phyloP scores from a whole-genome alignment of 2,329 filamentous ascomycete species.

The Sclerotinia spermophila region DNA sequence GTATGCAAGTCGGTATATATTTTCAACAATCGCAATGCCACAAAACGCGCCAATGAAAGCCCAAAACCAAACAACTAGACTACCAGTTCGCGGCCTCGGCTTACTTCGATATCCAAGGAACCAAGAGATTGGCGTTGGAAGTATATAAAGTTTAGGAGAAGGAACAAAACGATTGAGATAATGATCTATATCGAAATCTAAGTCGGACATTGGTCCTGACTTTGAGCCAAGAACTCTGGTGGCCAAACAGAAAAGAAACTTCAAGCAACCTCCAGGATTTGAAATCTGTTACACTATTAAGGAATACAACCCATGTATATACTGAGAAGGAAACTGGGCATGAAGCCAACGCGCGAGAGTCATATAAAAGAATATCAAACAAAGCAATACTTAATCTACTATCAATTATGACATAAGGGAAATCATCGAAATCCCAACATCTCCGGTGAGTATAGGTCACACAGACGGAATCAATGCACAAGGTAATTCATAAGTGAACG shows the following conservation, averaged over 20 bases:
- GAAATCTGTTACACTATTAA: neutral
- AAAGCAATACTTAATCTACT: neutral
- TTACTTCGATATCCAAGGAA: slow-evolving; percentile 62
- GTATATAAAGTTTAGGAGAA: slow-evolving; percentile 55
- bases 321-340: neutral
- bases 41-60: slow-evolving; percentile 62
- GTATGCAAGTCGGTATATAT: slow-evolving; percentile 49
- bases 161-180: slow-evolving; percentile 70
- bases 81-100: slow-evolving; percentile 45
- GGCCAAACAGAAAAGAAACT: neutral
- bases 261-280: neutral
- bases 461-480: neutral
- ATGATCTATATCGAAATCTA: slow-evolving; percentile 68
- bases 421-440: slow-evolving; percentile 1
- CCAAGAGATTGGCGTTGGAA: slow-evolving; percentile 64
- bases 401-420: slow-evolving; percentile 11
- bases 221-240: neutral
- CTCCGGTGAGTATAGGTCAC: neutral
- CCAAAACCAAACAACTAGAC: slow-evolving; percentile 57
- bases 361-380: neutral
- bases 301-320: neutral
- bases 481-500: neutral
- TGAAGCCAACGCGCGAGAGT: neutral
- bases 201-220: slow-evolving; percentile 7
- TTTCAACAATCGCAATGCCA: slow-evolving; percentile 57